Base-by-base conservation (phyloP, 352 stramenopile species). In the Phytophthora nicotianae region DNA sequence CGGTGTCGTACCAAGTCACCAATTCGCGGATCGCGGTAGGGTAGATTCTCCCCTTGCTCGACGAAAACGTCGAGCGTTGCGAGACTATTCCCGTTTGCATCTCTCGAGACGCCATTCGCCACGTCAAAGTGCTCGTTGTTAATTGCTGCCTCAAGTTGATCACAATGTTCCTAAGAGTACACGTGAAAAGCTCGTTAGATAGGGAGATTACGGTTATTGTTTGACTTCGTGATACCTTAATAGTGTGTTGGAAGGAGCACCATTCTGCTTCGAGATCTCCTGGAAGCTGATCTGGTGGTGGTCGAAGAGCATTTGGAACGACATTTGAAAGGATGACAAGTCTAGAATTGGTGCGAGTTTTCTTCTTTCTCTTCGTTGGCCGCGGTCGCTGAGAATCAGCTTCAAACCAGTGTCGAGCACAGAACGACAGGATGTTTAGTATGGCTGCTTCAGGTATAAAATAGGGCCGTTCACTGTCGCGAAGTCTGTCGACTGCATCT, bases 361-460 rank as follows among this genome's bases (percentile, higher is more conserved):
- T 40, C 7, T 65, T 37, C 19, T 29, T 61, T 24, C 65, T 52
- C 43, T 37, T 53, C 19, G 27, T 6, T 27, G 27, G 13, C 52
- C 21, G 11, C 8, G 24, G 21, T 35, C 33, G 32, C 7, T 29
- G 21, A 10, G 21, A 27, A 35, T 62, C 29, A 5, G 29, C 32
- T 2, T 78, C 74, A 58, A 91, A 91, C 82, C 82, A 91, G 51
- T 89, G 78, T 11, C 82, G 72, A 8, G 46, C 33, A 42, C 78
- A 91, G 33, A 75, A 89, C 2, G 74, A 70, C 14, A 91, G 47
- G 24, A 91, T 86, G 8, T 42, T 68, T 1, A 65, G 46, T 16
- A 89, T 64, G 8, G 68, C 60, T 3, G 14, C 9, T 24, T 74
- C 58, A 14, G 60, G 32, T n/a, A 91, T 58, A 35, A 61, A 68